phyloP scores from a whole-genome alignment of 2,329 filamentous ascomycete genomes.

The Colletotrichum agaves region DNA sequence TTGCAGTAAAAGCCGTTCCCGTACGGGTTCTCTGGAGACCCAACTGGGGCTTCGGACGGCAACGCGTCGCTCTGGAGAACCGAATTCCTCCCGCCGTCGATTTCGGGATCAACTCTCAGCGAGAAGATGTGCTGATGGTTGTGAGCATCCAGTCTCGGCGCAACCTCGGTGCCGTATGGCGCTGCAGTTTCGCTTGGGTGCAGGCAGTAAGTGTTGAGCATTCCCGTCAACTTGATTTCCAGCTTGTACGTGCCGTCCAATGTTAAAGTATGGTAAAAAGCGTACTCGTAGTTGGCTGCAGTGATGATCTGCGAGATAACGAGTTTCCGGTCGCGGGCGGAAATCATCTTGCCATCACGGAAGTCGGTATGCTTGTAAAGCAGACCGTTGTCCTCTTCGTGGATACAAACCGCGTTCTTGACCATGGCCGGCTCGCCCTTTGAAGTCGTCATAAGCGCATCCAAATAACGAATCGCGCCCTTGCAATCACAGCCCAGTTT shows the following conservation, averaged over 20 bases:
- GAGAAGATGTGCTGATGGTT: conserved; percentile 69
- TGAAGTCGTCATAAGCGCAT: conserved; percentile 71
- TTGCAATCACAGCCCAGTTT: conserved; percentile 74
- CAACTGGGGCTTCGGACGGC: conserved; percentile 69
- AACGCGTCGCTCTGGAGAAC: conserved; percentile 78
- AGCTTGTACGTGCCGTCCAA: conserved; percentile 74
- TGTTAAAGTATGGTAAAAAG: conserved; percentile 52
- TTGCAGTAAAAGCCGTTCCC: conserved; percentile 75
- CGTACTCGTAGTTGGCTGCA: conserved; percentile 82
- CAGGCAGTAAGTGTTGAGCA: conserved; percentile 56
- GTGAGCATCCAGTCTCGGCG: conserved; percentile 61
- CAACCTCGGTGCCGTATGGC: conserved; percentile 62
- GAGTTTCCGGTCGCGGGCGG: conserved; percentile 78
- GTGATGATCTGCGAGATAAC: conserved; percentile 81
- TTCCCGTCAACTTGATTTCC: conserved; percentile 65
- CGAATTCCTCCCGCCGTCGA: conserved; percentile 65
- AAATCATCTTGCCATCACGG: conserved; percentile 75
- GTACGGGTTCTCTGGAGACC: conserved; percentile 75
- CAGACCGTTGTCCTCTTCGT: conserved; percentile 80
- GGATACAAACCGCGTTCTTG: conserved; percentile 82
- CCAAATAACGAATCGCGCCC: conserved; percentile 70
- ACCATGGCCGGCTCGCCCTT: conserved; percentile 74
- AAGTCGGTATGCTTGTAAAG: conserved; percentile 83
- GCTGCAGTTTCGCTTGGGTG: conserved; percentile 44
- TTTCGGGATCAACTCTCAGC: conserved; percentile 47